A percentile compares a stretch with the other conserved stretches of the same genome.
phyloP scores from a whole-genome alignment of 2,329 filamentous ascomycete species.

The Dothistroma septosporum region DNA sequence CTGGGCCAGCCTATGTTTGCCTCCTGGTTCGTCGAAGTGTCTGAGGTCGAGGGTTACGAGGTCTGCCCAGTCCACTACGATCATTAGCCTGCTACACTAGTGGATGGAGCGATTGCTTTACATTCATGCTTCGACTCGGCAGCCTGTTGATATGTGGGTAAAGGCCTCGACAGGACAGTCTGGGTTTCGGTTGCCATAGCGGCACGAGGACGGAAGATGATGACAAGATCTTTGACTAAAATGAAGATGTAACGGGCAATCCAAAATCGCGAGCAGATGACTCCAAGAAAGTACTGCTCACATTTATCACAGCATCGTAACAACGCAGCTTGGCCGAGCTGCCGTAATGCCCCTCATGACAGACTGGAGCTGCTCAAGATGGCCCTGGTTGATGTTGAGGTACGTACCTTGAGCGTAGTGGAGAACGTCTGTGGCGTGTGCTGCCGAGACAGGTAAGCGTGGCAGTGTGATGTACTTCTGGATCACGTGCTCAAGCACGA shows the following conservation, averaged over 20 bases:
- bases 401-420: constrained; percentile 5
- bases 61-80: constrained; percentile 48
- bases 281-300: neutral
- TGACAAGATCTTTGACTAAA: neutral
- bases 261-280: neutral
- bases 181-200: constrained; percentile 21
- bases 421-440: constrained; percentile 5
- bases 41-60: constrained; percentile 56
- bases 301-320: neutral
- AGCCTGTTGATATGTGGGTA: constrained; percentile 22
- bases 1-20: constrained; percentile 52
- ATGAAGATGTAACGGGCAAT: neutral
- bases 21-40: constrained; percentile 51
- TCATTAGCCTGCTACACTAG: neutral
- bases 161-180: constrained; percentile 13
- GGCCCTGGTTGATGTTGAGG: neutral
- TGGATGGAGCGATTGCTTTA: neutral
- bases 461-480: neutral
- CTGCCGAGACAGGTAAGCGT: constrained; percentile 2
- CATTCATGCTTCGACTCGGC: constrained; percentile 22
- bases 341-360: constrained; percentile 7
- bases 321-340: constrained; percentile 3
- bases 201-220: neutral
- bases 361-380: neutral
- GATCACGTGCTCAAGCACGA: constrained; percentile 8